Evolutionary conservation across 176 grass and related monocot genomes (phyloP).

Genomic region (Aegilops tauschii): DNA sequence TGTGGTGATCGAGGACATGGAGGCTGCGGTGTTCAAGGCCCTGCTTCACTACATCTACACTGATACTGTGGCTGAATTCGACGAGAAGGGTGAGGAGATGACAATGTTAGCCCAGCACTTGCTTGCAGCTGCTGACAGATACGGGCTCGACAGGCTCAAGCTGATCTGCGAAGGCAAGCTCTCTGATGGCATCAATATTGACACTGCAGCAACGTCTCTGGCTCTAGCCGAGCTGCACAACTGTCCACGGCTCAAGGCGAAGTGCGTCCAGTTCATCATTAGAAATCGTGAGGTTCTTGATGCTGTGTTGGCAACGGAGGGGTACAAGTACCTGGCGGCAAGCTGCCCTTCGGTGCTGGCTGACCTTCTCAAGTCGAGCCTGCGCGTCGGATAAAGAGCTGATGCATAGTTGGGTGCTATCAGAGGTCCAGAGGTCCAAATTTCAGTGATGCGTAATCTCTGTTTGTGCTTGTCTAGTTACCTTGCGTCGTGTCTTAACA

Average conservation of each 20-base stretch:
- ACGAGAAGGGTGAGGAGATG: background rate
- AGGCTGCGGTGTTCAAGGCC: slow-evolving; percentile 22
- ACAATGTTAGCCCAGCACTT: background rate
- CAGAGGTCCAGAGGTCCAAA: background rate
- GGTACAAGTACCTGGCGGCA: background rate
- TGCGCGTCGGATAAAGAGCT: background rate
- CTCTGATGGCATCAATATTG: slow-evolving; percentile 12
- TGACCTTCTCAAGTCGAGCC: background rate
- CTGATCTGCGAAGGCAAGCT: slow-evolving; percentile 42
- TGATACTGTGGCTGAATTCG: slow-evolving; percentile 5
- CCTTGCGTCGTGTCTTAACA: background rate
- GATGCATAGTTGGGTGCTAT: background rate
- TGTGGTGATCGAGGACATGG: slow-evolving; percentile 17
- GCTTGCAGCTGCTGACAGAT: slow-evolving; percentile 46
- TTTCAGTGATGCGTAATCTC: background rate
- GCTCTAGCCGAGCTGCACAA: slow-evolving; percentile 44
- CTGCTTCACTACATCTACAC: slow-evolving; percentile 52
- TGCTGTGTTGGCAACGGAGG: background rate
- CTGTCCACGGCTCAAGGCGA: slow-evolving; percentile 43
- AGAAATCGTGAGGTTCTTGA: slow-evolving; percentile 10
- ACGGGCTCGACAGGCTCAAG: slow-evolving; percentile 43
- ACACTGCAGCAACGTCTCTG: slow-evolving; percentile 34
- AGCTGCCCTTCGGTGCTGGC: background rate
- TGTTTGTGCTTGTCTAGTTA: background rate
- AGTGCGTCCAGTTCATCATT: slow-evolving; percentile 42